Evolutionary conservation across 192 early-diverging fungal species (phyloP).

Genomic region (Diversispora epigaea): DNA sequence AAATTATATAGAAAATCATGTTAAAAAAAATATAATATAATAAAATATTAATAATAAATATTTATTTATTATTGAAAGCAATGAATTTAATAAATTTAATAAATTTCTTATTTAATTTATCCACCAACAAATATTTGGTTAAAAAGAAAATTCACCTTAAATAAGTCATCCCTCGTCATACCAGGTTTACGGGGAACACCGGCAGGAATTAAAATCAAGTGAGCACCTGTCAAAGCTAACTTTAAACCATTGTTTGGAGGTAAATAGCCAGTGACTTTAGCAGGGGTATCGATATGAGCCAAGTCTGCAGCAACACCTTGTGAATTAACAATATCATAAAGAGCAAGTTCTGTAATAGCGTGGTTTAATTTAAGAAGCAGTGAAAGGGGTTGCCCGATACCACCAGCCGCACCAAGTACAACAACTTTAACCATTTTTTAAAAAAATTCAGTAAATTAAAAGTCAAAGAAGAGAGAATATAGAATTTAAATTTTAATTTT

Average conservation of each 20-base stretch:
- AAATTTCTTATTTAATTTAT: too few relatives aligned
- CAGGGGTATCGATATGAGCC: conserved; percentile 85
- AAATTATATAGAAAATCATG: too few relatives aligned
- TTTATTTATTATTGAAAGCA: too few relatives aligned
- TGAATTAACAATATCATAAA: conserved; percentile 96
- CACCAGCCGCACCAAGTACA: conserved; percentile 82
- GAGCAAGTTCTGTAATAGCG: conserved; percentile 77
- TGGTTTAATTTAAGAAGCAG: conserved; percentile 91
- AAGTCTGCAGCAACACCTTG: conserved; percentile 97
- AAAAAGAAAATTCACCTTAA: conserved; percentile 59
- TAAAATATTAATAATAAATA: too few relatives aligned
- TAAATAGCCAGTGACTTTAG: conserved; percentile 74
- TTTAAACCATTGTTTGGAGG: conserved; percentile 73
- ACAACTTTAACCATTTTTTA: conserved; percentile 48
- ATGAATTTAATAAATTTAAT: too few relatives aligned
- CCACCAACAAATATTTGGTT: not conserved
- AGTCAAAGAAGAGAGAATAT: too few relatives aligned
- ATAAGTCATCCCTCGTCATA: conserved; percentile 98
- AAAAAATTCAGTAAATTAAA: too few relatives aligned
- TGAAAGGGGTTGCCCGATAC: conserved; percentile 97
- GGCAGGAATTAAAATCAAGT: conserved; percentile 93
- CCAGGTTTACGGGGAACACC: conserved; percentile 98
- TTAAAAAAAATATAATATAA: too few relatives aligned
- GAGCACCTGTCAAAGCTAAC: conserved; percentile 68
- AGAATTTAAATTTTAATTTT: too few relatives aligned